Evolutionary conservation across 1,284 basidiomycete genomes (phyloP), one percentile per base, ranked within the genome.

Genomic region (Chalciporus sp.): DNA sequence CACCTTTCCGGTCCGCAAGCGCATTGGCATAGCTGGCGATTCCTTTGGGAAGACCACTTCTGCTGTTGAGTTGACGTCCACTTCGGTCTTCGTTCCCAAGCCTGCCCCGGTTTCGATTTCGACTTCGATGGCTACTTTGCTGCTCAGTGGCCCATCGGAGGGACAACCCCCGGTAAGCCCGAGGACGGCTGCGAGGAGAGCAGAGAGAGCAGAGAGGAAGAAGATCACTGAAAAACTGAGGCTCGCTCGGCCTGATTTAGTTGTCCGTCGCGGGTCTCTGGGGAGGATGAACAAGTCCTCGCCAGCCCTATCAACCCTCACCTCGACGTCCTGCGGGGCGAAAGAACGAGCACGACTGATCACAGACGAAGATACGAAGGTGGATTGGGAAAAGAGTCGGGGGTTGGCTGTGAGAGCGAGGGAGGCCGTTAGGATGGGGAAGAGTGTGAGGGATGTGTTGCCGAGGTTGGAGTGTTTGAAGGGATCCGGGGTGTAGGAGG

Each of bases 331-430:
- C 12, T 41, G 28, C 29, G 31, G 14, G 19, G 28, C 31, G 4
- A 12, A 14, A 31, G 7, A 3, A 3, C 19, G 37, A n/a, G 6
- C 19, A 37, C 27, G 16, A 47, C 14, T 40, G 16, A 17, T 14
- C 19, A 45, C 43, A 4, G 47, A 48, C 4, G 63, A 59, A 19
- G 61, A 69, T 9, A 12, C 14, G 19, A 41, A 39, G 39, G 46
- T 73, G 49, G 57, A 73, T 47, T 65, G 62, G 67, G 67, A 70
- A 28, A 63, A 47, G 43, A 73, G 69, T 33, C 52, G 35, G 35
- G 48, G 1, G 53, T 39, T 73, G 39, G 61, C 62, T 17, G 59
- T 52, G 51, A 50, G 47, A 35, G 62, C 72, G 28, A 61, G 46
- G 35, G 57, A 63, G 42, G 62, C 53, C 0, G 28, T 71, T 16